Evolutionary conservation across 495 filamentous ascomycete species (phyloP), one percentile per base, ranked within the genome.

Genomic region (Articulospora tetracladia): DNA sequence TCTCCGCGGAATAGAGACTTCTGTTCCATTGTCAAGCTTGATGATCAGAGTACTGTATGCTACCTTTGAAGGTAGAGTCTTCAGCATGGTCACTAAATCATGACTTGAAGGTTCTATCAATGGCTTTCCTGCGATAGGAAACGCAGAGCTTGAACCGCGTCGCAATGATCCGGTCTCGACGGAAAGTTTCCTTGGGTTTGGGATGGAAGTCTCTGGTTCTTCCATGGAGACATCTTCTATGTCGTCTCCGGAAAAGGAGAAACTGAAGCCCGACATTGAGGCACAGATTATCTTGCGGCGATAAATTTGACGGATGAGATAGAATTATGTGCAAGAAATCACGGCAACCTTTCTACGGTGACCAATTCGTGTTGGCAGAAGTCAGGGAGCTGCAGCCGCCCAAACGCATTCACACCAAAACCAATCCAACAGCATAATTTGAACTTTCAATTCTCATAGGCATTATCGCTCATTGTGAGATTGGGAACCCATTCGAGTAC

Each of bases 171-270:
- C 52, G 25, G 62, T 56, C 48, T 67, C 65, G 15, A 59, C 57
- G 13, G 58, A 59, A 36, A 60, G 50, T 20, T 52, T 60, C 52
- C 49, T 20, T 50, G 32, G 19, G 60, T 54, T 61, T 17, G 52
- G 52, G 23, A 56, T 23, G 59, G 61, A 57, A 19, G 56, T 50
- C 22, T 58, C 32, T 58, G 64, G 34, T 46, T 72, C 69, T 55
- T 70, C 66, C 26, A 76, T 62, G 51, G 75, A 78, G 56, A 82
- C 82, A 19, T 83, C 77, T 60, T 92, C 90, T 76, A 92, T 93
- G 67, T 95, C 92, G 64, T 95, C 91, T 10, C 88, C 90, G 1
- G 81, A 81, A 70, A 96, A 95, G 30, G 85, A 86, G 65, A 96
- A 96, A 61, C 81, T 88, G 73, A 96, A 94, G 32, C 24, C 53